phyloP scores from a whole-genome alignment of 306 rosid genomes.

The Carpinus fangiana region DNA sequence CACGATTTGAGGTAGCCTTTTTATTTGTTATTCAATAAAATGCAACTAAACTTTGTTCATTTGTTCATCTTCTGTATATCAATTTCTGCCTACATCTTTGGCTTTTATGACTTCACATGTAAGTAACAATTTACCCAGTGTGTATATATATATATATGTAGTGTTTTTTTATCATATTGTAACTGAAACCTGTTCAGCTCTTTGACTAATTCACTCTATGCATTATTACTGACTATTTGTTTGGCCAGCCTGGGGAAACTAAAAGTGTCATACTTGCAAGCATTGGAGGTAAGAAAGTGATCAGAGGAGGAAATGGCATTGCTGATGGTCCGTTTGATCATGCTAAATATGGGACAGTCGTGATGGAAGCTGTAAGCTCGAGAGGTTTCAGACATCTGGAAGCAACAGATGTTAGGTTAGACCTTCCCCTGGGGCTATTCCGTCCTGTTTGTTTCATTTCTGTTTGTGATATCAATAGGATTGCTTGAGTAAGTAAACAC shows the following conservation, averaged over 20 bases:
- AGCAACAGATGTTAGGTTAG: constrained; percentile 67
- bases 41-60: background rate
- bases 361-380: constrained; percentile 49
- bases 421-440: constrained; percentile 14
- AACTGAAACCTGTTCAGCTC: background rate
- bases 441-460: constrained; percentile 23
- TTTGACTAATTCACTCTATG: constrained; percentile 15
- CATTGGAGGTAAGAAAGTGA: constrained; percentile 75
- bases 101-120: background rate
- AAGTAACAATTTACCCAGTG: background rate
- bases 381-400: constrained; percentile 51
- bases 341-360: constrained; percentile 44
- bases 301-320: constrained; percentile 81
- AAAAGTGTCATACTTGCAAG: constrained; percentile 73
- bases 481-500: constrained; percentile 21
- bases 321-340: constrained; percentile 63
- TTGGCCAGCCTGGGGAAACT: constrained; percentile 78
- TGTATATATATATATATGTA: background rate
- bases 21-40: background rate
- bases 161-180: background rate
- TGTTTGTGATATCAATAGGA: constrained; percentile 12
- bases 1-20: constrained; percentile 79
- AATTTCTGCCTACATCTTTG: background rate
- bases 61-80: background rate
- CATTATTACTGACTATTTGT: constrained; percentile 28